Conservation (phyloP, 78 protist genomes). For the Chrysochromulina parva region DNA sequence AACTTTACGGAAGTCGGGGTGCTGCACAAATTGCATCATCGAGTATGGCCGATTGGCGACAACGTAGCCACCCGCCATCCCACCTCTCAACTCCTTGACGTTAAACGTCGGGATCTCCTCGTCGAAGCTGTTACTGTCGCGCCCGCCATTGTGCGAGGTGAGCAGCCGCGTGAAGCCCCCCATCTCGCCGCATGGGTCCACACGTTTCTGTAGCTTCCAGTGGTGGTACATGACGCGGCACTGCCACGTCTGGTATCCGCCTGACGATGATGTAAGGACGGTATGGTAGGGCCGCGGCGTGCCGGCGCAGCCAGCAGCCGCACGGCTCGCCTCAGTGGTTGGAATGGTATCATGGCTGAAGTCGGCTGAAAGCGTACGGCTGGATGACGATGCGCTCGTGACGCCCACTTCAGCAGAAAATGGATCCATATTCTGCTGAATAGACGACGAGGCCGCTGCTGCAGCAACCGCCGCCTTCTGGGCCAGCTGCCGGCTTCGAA, state of each 20-base stretch:
- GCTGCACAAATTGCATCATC: not conserved
- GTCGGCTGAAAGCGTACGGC: no score
- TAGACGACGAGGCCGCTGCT: no score
- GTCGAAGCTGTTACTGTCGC: not conserved
- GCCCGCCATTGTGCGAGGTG: not conserved
- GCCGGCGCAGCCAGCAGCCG: not conserved
- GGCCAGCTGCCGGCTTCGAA: no score
- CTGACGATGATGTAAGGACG: not conserved
- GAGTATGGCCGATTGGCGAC: conserved; percentile 1
- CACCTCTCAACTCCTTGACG: not conserved
- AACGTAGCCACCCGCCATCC: not conserved
- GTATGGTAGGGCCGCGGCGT: conserved; percentile 16
- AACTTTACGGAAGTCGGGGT: no score
- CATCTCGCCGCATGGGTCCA: not conserved
- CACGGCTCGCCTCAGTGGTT: no score
- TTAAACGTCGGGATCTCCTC: not conserved
- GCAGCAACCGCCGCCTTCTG: no score
- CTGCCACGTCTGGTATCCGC: not conserved
- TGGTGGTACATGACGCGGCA: not conserved
- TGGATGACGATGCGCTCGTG: no score
- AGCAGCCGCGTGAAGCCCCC: conserved; percentile 23
- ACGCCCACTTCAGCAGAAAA: no score
- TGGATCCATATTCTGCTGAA: no score
- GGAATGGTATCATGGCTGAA: no score
- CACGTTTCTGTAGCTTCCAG: not conserved